Conservation (phyloP, 768 basidiomycete genomes). For the Leucocoprinus sp. region DNA sequence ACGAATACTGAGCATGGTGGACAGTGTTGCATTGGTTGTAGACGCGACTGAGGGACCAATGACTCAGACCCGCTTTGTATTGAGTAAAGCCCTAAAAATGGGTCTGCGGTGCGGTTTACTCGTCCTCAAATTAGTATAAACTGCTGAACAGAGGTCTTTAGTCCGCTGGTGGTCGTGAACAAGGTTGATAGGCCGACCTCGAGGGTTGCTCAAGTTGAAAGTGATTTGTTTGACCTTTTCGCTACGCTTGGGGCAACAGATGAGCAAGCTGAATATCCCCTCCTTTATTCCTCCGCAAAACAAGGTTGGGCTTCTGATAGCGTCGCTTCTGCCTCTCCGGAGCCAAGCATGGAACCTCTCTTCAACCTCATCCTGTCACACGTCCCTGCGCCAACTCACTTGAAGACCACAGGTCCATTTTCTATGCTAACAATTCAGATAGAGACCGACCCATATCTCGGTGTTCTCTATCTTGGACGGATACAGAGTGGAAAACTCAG, state of each 20-base stretch:
- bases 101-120: conserved; percentile 31
- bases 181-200: conserved; percentile 39
- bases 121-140: no score
- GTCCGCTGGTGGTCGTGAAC: conserved; percentile 43
- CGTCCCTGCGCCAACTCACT: conserved; percentile 31
- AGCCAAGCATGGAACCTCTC: conserved; percentile 31
- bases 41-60: conserved; percentile 56
- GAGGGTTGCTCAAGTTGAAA: conserved; percentile 38
- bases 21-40: conserved; percentile 51
- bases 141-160: conserved; percentile 7
- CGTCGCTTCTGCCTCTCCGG: conserved; percentile 16
- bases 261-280: conserved; percentile 43
- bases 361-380: conserved; percentile 40
- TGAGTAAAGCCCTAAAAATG: conserved; percentile 36
- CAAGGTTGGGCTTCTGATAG: conserved; percentile 38
- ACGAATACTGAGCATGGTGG: conserved; percentile 52
- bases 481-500: conserved; percentile 33
- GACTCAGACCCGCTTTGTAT: conserved; percentile 48
- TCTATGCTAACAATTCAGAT: conserved; percentile 46
- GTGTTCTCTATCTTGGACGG: conserved; percentile 40
- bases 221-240: conserved; percentile 43
- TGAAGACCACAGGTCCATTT: conserved; percentile 31
- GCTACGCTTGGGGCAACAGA: conserved; percentile 42
- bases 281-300: conserved; percentile 43
- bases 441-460: conserved; percentile 42